Conservation (phyloP, 2,329 filamentous ascomycete species). For the Neoscytalidium dimidiatum region DNA sequence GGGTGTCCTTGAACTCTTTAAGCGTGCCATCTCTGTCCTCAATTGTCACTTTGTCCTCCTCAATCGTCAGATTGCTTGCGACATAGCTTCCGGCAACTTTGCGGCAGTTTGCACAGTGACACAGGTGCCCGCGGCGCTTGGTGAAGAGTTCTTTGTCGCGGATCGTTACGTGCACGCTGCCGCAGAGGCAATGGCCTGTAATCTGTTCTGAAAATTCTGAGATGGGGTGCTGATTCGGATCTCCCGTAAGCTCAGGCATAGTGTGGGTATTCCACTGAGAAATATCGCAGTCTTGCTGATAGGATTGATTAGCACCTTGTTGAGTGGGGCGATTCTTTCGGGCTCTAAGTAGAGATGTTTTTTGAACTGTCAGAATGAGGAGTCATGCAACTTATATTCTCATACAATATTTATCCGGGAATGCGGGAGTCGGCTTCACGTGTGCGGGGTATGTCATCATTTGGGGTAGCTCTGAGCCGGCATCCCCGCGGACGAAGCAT, state of each 20-base stretch:
- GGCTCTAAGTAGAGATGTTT: no score
- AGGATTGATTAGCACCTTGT: no score
- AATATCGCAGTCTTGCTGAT: no score
- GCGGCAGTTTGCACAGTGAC: conserved; percentile 55
- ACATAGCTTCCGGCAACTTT: conserved; percentile 50
- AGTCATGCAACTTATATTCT: no score
- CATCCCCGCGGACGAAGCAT: no score
- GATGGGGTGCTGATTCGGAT: conserved; percentile 41
- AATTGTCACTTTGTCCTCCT: conserved; percentile 48
- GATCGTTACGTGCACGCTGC: conserved; percentile 51
- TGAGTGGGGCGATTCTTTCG: no score
- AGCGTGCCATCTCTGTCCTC: conserved; percentile 47
- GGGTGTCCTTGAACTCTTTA: conserved; percentile 47
- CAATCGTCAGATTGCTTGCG: conserved; percentile 43
- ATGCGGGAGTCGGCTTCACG: no score
- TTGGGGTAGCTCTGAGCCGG: no score
- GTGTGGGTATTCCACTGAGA: no score
- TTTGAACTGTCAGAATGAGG: no score
- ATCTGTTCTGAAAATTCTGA: conserved; percentile 38
- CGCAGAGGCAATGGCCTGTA: conserved; percentile 49
- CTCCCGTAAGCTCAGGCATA: conserved; percentile 31
- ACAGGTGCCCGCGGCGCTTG: conserved; percentile 48
- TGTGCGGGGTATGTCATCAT: no score
- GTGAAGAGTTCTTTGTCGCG: conserved; percentile 51
- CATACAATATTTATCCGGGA: no score